Percentiles rank a stretch among this genome's conserved stretches.
phyloP scores from a whole-genome alignment of 2,329 filamentous ascomycete species.

The Lachnellula arida region DNA sequence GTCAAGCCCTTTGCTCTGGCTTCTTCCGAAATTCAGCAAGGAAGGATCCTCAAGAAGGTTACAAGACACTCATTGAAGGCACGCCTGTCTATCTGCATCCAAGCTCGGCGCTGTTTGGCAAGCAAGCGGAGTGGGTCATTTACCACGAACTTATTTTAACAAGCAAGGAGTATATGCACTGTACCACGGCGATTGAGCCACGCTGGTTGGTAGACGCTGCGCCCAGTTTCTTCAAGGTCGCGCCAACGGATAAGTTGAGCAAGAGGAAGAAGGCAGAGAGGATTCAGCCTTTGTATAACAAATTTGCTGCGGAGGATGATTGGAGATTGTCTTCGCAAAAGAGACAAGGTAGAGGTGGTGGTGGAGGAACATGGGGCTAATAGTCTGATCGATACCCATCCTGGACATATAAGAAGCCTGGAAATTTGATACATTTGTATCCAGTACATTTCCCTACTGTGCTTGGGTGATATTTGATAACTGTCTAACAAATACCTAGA shows the following conservation, averaged over 20 bases:
- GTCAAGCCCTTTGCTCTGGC: conserved; percentile 83
- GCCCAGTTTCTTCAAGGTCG: conserved; percentile 99
- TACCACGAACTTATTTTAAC: conserved; percentile 90
- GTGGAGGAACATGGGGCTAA: conserved; percentile 87
- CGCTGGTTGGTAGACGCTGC: conserved; percentile 93
- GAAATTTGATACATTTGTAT: too few species aligned
- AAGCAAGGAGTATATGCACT: conserved; percentile 98
- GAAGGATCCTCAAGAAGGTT: conserved; percentile 94
- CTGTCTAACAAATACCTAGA: too few species aligned
- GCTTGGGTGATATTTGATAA: too few species aligned
- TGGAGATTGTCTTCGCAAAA: conserved; percentile 90
- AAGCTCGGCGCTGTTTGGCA: conserved; percentile 85
- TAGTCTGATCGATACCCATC: background rate
- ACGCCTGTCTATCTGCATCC: conserved; percentile 96
- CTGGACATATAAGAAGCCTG: too few species aligned
- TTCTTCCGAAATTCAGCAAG: conserved; percentile 95
- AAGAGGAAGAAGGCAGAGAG: conserved; percentile 92
- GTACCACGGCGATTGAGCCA: conserved; percentile 86
- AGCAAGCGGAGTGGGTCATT: conserved; percentile 93
- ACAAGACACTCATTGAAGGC: conserved; percentile 94
- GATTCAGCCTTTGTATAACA: conserved; percentile 92
- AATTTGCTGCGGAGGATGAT: conserved; percentile 87
- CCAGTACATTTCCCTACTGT: too few species aligned
- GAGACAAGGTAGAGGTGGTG: conserved; percentile 76
- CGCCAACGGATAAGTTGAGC: conserved; percentile 76